Percentiles rank a stretch among this genome's conserved stretches.
These are phyloP conservation scores for Aspergillus pseudonomiae DNA, from an alignment of 2,329 filamentous ascomycete species.

Conservation along the genomic window DNA sequence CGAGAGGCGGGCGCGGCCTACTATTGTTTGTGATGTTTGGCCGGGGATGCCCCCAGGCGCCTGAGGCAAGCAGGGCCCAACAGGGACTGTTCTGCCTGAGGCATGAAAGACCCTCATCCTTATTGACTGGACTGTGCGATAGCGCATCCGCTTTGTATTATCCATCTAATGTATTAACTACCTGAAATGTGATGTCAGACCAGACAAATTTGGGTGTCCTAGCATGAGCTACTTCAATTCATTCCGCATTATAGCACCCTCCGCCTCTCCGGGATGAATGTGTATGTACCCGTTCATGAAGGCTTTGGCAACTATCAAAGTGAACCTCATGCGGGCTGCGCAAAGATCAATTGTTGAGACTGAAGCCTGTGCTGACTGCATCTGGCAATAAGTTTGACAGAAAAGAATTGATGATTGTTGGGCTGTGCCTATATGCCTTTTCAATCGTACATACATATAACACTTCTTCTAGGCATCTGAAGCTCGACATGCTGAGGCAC, in stretches of 20 bases:
- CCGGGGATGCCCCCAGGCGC: conserved; percentile 3
- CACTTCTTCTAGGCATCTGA: neutral
- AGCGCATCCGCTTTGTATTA: neutral
- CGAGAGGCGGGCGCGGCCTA: conserved; percentile 22
- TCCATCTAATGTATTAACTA: neutral
- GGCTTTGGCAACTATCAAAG: neutral
- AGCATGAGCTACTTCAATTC: neutral
- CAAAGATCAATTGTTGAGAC: neutral
- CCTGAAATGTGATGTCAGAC: neutral
- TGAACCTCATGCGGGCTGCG: neutral
- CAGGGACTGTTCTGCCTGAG: neutral
- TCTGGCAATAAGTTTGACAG: neutral
- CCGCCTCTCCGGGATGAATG: neutral
- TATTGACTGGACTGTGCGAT: neutral
- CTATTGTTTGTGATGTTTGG: conserved; percentile 26
- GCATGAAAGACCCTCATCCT: neutral
- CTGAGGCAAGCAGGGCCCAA: conserved; percentile 17
- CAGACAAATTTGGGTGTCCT: neutral
- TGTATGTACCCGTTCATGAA: neutral
- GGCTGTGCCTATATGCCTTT: neutral
- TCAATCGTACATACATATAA: neutral
- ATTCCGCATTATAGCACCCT: neutral
- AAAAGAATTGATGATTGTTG: neutral
- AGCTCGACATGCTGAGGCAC: neutral
- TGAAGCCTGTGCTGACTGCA: neutral